phyloP scores from a whole-genome alignment of 176 grass and related monocot genomes.

The sorghum (Sorghum bicolor) region DNA sequence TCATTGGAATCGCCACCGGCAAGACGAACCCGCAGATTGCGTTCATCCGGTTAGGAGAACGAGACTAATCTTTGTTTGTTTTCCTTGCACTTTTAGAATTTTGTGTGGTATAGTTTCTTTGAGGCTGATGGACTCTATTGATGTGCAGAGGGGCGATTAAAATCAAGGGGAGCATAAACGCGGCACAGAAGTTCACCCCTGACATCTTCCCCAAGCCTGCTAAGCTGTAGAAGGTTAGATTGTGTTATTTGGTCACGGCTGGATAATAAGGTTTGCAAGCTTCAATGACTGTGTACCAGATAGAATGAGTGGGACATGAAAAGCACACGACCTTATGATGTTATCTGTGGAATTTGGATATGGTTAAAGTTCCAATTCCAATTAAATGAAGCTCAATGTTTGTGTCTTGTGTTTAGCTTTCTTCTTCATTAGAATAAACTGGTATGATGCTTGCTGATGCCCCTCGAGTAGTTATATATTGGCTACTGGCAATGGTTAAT shows the following conservation, averaged over 20 bases:
- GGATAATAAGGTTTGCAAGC: slow-evolving; percentile 21
- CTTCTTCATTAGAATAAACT: neutral
- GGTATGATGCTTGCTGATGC: neutral
- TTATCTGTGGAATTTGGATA: slow-evolving; percentile 5
- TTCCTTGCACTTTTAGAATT: neutral
- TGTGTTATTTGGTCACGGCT: neutral
- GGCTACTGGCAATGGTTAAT: neutral
- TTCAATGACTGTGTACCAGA: neutral
- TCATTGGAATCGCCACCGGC: slow-evolving; percentile 61
- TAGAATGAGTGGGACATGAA: slow-evolving; percentile 18
- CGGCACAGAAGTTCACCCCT: slow-evolving; percentile 87
- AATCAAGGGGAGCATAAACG: slow-evolving; percentile 86
- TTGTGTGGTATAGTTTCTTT: neutral
- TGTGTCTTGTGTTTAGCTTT: neutral
- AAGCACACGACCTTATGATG: neutral
- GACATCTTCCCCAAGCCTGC: slow-evolving; percentile 92
- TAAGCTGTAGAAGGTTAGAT: slow-evolving; percentile 51
- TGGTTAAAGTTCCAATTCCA: slow-evolving; percentile 14
- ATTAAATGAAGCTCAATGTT: neutral
- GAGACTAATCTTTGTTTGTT: neutral
- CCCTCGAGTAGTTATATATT: neutral
- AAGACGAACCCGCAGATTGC: slow-evolving; percentile 91
- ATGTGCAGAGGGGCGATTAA: slow-evolving; percentile 69
- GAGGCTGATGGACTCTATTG: neutral
- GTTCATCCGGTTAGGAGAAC: slow-evolving; percentile 53